Percentiles rank a stretch among this genome's conserved stretches.
phyloP scores from a whole-genome alignment of 805 yeast genomes.

The Spathaspora gorwiae region DNA sequence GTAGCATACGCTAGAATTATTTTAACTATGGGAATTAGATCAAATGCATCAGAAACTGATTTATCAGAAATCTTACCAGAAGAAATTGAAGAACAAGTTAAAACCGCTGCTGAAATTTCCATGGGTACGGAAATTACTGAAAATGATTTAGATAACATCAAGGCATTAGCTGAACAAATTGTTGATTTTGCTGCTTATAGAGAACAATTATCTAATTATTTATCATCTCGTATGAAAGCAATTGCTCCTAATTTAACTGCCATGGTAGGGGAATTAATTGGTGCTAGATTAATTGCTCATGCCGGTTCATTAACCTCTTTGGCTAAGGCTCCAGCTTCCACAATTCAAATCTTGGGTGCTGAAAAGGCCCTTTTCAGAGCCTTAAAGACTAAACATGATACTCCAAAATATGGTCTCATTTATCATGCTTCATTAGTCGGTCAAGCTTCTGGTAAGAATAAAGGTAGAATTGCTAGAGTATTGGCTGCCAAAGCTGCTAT shows the following conservation, averaged over 20 bases:
- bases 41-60: constrained; percentile 87
- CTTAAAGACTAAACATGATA: constrained; percentile 95
- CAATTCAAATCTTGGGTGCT: constrained; percentile 97
- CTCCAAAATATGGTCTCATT: constrained; percentile 95
- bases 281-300: constrained; percentile 97
- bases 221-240: constrained; percentile 94
- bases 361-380: constrained; percentile 99
- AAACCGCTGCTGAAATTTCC: constrained; percentile 95
- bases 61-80: constrained; percentile 49
- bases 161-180: constrained; percentile 90
- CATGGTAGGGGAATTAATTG: constrained; percentile 94
- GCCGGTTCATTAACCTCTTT: constrained; percentile 91
- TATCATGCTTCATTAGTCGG: constrained; percentile 97
- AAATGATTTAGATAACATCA: constrained; percentile 80
- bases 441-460: constrained; percentile 95
- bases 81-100: constrained; percentile 55
- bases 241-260: constrained; percentile 97
- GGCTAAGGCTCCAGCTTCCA: constrained; percentile 98
- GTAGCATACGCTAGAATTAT: constrained; percentile 94
- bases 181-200: constrained; percentile 95
- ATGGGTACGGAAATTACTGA: constrained; percentile 99
- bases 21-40: constrained; percentile 88
- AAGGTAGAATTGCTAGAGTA: constrained; percentile 98
- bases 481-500: constrained; percentile 98
- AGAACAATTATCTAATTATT: constrained; percentile 89